phyloP scores from a whole-genome alignment of 73 alveolate species.

The Paramecium tetraurelia region DNA sequence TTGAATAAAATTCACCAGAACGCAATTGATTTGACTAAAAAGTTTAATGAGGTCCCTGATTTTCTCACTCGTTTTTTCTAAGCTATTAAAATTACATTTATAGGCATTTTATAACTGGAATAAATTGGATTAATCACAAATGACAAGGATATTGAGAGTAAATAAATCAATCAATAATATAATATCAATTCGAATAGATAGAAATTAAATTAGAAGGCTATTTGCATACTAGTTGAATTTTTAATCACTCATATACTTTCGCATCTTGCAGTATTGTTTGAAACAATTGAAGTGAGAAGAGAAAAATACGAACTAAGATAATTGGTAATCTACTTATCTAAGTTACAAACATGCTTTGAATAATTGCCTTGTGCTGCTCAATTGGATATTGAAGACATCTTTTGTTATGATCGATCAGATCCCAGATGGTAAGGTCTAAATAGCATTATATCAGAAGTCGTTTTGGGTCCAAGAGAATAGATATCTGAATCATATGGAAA shows the following conservation, averaged over 20 bases:
- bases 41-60: not conserved
- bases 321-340: not conserved
- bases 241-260: not conserved
- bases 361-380: not conserved
- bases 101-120: not conserved
- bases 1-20: not conserved
- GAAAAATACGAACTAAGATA: not conserved
- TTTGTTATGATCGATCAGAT: not conserved
- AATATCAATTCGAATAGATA: not conserved
- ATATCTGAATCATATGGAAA: conserved; percentile 5
- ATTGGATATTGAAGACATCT: conserved; percentile 33
- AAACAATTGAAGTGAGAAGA: not conserved
- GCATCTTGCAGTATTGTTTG: not conserved
- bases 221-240: not conserved
- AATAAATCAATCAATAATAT: not conserved
- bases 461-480: conserved; percentile 10
- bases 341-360: not conserved
- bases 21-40: not conserved
- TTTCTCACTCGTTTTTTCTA: not conserved
- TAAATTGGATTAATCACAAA: not conserved
- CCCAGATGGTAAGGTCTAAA: not conserved
- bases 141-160: not conserved
- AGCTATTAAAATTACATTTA: not conserved
- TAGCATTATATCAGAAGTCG: not conserved
- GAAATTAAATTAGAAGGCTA: not conserved